Percentiles rank a stretch among this genome's conserved stretches.
These are phyloP conservation scores for Epichloe uncinata DNA, from an alignment of 2,329 filamentous ascomycete genomes.

Conservation along the genomic window DNA sequence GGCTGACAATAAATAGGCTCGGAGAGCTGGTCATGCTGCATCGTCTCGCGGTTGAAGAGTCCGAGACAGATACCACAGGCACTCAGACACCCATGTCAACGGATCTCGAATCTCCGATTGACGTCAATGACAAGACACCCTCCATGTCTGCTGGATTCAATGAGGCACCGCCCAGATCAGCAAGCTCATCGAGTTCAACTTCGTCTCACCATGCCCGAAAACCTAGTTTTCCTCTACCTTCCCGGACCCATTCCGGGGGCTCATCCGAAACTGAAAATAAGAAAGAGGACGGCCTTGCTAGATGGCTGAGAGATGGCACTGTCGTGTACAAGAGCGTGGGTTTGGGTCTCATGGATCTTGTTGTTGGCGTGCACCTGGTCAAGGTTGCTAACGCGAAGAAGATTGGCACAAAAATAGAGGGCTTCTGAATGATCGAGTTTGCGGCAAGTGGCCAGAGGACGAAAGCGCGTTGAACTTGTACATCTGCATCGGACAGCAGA, in stretches of 20 bases:
- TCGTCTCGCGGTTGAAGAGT: constrained; percentile 28
- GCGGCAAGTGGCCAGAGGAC: background rate
- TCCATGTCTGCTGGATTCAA: constrained; percentile 30
- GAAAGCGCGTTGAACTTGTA: background rate
- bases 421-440: constrained; percentile 5
- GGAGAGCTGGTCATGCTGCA: constrained; percentile 63
- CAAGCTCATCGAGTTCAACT: constrained; percentile 20
- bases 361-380: constrained; percentile 45
- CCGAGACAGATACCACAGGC: constrained; percentile 19
- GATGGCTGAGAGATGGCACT: constrained; percentile 48
- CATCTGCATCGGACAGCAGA: no score
- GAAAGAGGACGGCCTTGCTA: constrained; percentile 35
- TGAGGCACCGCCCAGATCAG: constrained; percentile 13
- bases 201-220: constrained; percentile 18
- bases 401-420: constrained; percentile 37
- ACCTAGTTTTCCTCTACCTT: constrained; percentile 19
- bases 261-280: constrained; percentile 26
- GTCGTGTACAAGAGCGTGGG: constrained; percentile 59
- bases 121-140: constrained; percentile 19
- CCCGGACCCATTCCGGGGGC: constrained; percentile 16
- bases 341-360: constrained; percentile 52
- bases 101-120: constrained; percentile 12
- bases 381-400: constrained; percentile 40
- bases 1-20: constrained; percentile 30
- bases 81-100: constrained; percentile 12